Conservation (phyloP, 306 rosid genomes). For the Vachellia collinsii region DNA sequence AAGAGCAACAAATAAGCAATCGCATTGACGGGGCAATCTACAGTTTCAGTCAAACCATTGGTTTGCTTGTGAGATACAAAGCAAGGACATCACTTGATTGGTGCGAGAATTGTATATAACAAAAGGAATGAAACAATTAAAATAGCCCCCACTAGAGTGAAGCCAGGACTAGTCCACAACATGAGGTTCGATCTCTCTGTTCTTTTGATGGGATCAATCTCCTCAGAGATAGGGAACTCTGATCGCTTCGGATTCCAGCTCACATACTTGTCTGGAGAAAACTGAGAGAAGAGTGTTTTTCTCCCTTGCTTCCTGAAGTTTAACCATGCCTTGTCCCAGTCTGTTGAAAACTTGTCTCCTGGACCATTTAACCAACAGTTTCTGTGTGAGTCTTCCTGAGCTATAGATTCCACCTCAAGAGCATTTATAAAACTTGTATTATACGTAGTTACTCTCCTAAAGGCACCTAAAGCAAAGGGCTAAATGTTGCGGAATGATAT, state of each 20-base stretch:
- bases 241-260: constrained; percentile 85
- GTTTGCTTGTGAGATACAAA: constrained; percentile 5
- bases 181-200: constrained; percentile 84
- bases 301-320: constrained; percentile 77
- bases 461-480: background rate
- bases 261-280: constrained; percentile 85
- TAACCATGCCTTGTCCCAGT: constrained; percentile 97
- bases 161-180: constrained; percentile 88
- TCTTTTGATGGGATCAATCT: constrained; percentile 88
- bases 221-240: constrained; percentile 77
- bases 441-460: background rate
- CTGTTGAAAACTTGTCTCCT: constrained; percentile 81
- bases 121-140: constrained; percentile 71
- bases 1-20: constrained; percentile 32
- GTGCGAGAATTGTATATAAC: constrained; percentile 84
- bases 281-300: constrained; percentile 56
- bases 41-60: constrained; percentile 33
- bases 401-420: background rate
- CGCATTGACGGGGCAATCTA: constrained; percentile 38
- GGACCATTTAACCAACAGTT: constrained; percentile 25
- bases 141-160: constrained; percentile 79
- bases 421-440: background rate
- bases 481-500: background rate
- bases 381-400: background rate
- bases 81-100: constrained; percentile 50